Evolutionary conservation across 2,329 filamentous ascomycete genomes (phyloP).

Genomic region (Beauveria sp.): DNA sequence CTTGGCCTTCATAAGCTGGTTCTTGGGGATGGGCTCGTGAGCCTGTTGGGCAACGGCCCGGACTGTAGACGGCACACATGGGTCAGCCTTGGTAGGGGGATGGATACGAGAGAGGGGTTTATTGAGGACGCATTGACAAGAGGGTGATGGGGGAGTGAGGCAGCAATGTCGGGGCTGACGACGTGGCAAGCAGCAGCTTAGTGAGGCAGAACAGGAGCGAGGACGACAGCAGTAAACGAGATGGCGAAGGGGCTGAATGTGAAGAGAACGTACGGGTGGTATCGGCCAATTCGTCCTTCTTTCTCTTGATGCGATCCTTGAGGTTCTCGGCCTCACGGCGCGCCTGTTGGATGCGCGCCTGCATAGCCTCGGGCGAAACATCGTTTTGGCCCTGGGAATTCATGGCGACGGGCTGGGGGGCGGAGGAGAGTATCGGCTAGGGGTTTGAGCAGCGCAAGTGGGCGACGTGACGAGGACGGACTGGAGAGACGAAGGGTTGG

Average conservation of each 20-base stretch:
- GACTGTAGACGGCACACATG: conserved; percentile 43
- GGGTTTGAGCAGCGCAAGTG: neutral
- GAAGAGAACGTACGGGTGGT: conserved; percentile 71
- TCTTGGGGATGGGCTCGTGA: conserved; percentile 84
- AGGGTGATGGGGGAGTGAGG: neutral
- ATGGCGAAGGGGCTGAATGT: conserved; percentile 12
- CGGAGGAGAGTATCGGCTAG: neutral
- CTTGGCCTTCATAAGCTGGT: conserved; percentile 92
- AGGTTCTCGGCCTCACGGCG: conserved; percentile 95
- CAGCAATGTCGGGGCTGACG: neutral
- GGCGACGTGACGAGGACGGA: neutral
- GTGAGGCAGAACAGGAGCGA: conserved; percentile 11
- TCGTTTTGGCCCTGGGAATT: conserved; percentile 52
- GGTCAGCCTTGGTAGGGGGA: conserved; percentile 13
- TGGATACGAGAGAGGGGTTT: neutral
- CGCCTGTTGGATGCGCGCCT: conserved; percentile 85
- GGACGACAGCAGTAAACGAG: conserved; percentile 2
- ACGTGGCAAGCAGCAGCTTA: neutral
- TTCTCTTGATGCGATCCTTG: conserved; percentile 98
- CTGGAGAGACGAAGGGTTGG: conserved; percentile 10
- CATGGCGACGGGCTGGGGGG: conserved; percentile 33
- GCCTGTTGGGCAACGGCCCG: conserved; percentile 87
- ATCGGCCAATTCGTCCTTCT: conserved; percentile 99
- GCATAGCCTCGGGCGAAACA: conserved; percentile 71
- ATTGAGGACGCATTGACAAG: neutral